Base-by-base conservation (phyloP, 179 eudicot genomes). In the Corrigiola litoralis region DNA sequence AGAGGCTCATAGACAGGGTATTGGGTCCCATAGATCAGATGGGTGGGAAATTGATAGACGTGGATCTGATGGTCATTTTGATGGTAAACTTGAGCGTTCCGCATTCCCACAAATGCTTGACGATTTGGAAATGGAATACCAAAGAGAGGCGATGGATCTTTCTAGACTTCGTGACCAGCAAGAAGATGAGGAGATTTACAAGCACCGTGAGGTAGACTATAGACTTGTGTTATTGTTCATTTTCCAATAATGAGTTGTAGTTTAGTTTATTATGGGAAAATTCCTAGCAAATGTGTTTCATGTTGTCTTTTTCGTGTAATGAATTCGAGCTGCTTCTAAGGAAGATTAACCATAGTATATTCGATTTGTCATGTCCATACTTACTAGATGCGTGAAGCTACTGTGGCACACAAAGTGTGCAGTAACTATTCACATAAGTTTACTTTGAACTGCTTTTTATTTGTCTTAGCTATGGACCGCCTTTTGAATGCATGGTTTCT, bases 171-270 rank as follows among this genome's bases (percentile, higher is more conserved):
- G 96, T 57, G 96, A 95, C 72, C 82, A 85, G 75, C 92, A 91
- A 79, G 87, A 86, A 79, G 97, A 88, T 66, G 97, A 86, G 63
- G 99, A 95, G 75, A 91, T 83, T 66, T 55, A 69, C 81, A 88
- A 79, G 72, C 99, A 95, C 79, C 88, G 95, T n/a, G 91, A 95
- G 99, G 99, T 95, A 76, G 36, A 72, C 68, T 33, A 6, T 13
- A 56, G 21, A 2, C 28, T 9, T 33, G 10, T 34, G 13, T 8
- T 21, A 14, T 25, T 29, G 16, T 25, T 29, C 61, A 29, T 51
- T 8, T 28, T 18, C 37, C n/a, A n/a, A n/a, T n/a, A n/a, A n/a
- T n/a, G n/a, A n/a, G n/a, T n/a, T n/a, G n/a, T n/a, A n/a, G n/a
- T n/a, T n/a, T n/a, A n/a, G n/a, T n/a, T n/a, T n/a, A n/a, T n/a